These are phyloP conservation scores for Rhizopus arrhizus DNA, from an alignment of 371 early-diverging fungal genomes.

Conservation along the genomic window DNA sequence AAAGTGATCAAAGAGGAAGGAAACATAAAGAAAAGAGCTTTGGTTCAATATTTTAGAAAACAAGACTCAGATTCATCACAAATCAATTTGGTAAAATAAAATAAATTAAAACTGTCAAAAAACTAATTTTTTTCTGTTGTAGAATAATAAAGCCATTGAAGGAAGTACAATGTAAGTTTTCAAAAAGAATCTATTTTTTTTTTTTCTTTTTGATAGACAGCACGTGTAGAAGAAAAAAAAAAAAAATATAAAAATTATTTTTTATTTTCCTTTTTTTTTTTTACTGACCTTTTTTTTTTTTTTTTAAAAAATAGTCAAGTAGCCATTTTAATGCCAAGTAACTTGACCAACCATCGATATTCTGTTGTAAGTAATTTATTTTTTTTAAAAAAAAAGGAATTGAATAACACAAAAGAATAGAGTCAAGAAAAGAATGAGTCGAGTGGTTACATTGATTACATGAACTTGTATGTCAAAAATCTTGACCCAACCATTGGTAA, in stretches of 20 bases:
- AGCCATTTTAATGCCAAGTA: slow-evolving; percentile 8
- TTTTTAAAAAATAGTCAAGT: slow-evolving; percentile 9
- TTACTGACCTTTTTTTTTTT: neutral
- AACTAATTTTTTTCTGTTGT: neutral
- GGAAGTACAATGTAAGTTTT: slow-evolving; percentile 25
- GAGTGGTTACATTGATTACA: slow-evolving; percentile 28
- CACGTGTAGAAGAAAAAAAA: neutral
- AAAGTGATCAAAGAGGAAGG: slow-evolving; percentile 30
- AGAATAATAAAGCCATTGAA: slow-evolving; percentile 24
- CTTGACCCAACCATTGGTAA: slow-evolving; percentile 43
- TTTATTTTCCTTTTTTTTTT: slow-evolving; percentile 4
- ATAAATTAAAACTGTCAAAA: neutral
- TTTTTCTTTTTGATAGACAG: neutral
- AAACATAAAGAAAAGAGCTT: slow-evolving; percentile 27
- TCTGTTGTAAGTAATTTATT: neutral
- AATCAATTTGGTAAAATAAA: slow-evolving; percentile 29
- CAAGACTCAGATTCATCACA: slow-evolving; percentile 34
- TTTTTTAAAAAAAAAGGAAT: too few relatives aligned
- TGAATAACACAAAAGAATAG: too few relatives aligned
- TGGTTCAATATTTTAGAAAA: slow-evolving; percentile 41
- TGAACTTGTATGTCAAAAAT: slow-evolving; percentile 53
- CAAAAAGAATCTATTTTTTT: neutral
- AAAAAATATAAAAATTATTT: neutral
- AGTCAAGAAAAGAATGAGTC: neutral
- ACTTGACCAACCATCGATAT: neutral